Evolutionary conservation across 1,284 basidiomycete species (phyloP).

Genomic region (Sporisorium sorghi): DNA sequence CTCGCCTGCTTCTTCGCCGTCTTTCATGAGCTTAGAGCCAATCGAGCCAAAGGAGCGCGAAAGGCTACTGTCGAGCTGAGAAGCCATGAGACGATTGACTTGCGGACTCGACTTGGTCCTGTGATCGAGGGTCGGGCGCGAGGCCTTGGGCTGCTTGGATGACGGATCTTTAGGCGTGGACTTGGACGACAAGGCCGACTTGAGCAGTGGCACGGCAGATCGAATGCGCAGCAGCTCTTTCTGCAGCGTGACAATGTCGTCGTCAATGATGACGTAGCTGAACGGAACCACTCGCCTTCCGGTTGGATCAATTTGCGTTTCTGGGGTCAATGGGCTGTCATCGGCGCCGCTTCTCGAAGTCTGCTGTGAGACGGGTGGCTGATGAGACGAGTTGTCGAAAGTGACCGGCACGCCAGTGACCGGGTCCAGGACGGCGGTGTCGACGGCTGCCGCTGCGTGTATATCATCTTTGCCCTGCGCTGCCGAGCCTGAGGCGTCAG

Average conservation of each 20-base stretch:
- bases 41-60: constrained; percentile 33
- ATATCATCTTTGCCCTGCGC: background rate
- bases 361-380: background rate
- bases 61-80: constrained; percentile 12
- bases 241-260: constrained; percentile 58
- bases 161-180: background rate
- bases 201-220: constrained; percentile 53
- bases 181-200: constrained; percentile 42
- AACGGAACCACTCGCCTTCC: constrained; percentile 43
- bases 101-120: constrained; percentile 53
- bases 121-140: constrained; percentile 39
- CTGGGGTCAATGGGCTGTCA: background rate
- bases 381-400: constrained; percentile 26
- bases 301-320: constrained; percentile 14
- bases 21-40: constrained; percentile 17
- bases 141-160: background rate
- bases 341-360: background rate
- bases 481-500: background rate
- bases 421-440: constrained; percentile 57
- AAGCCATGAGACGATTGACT: constrained; percentile 39
- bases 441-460: constrained; percentile 1
- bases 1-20: background rate
- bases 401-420: constrained; percentile 57
- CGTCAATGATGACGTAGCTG: constrained; percentile 61
- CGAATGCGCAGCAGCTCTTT: constrained; percentile 55